These are phyloP conservation scores for Mikania micrantha DNA, from an alignment of 129 eudicot genomes.

Conservation along the genomic window DNA sequence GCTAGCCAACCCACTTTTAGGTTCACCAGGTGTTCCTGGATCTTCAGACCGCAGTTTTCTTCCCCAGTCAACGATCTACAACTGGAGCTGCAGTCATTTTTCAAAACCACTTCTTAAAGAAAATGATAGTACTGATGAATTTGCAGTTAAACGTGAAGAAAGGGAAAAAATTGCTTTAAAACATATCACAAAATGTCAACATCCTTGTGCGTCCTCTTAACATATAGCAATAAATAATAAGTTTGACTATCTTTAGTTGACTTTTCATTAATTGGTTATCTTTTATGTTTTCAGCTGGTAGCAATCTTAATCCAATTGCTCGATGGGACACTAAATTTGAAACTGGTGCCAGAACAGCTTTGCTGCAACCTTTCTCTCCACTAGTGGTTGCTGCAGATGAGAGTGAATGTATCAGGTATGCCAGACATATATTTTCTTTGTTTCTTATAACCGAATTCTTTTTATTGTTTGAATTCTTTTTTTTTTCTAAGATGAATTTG, in stretches of 20 bases:
- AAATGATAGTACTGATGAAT: constrained; percentile 67
- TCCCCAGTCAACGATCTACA: constrained; percentile 88
- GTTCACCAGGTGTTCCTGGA: constrained; percentile 55
- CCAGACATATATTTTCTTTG: neutral
- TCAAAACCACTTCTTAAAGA: constrained; percentile 89
- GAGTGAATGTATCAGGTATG: constrained; percentile 82
- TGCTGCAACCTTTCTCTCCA: constrained; percentile 85
- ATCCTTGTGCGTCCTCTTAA: constrained; percentile 49
- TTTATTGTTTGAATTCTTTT: neutral
- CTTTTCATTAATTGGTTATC: neutral
- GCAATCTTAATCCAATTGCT: constrained; percentile 87
- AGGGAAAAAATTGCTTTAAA: constrained; percentile 75
- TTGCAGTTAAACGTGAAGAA: constrained; percentile 62
- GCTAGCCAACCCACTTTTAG: constrained; percentile 84
- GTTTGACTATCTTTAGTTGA: neutral
- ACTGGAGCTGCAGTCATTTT: constrained; percentile 97
- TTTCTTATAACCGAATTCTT: neutral
- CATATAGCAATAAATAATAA: neutral
- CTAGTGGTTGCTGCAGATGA: constrained; percentile 95
- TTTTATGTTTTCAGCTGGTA: constrained; percentile 50
- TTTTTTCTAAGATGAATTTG: neutral
- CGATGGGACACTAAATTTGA: constrained; percentile 97
- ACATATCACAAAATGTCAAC: constrained; percentile 79
- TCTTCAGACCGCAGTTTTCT: constrained; percentile 80
- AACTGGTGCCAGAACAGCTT: constrained; percentile 75